Evolutionary conservation across 2,329 filamentous ascomycete genomes (phyloP).

Genomic region (Sclerotinia nivalis): DNA sequence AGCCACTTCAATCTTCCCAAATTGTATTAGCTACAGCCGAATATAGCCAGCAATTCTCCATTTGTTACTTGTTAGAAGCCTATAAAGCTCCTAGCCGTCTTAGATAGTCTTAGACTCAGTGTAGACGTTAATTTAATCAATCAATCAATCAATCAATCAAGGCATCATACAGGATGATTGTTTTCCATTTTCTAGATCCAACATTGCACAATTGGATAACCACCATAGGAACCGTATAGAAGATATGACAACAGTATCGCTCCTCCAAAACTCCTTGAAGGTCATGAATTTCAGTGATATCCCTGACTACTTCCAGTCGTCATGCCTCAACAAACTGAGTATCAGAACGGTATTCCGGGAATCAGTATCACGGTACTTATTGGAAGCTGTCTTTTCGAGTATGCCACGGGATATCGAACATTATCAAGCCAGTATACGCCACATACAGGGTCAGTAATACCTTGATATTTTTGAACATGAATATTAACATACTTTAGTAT

Average conservation of each 20-base stretch:
- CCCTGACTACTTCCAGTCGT: background rate
- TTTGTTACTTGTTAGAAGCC: no score
- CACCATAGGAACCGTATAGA: background rate
- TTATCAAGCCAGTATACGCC: background rate
- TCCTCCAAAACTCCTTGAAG: background rate
- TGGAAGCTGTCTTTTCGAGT: background rate
- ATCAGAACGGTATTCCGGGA: background rate
- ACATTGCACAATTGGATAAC: background rate
- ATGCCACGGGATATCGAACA: background rate
- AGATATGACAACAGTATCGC: background rate
- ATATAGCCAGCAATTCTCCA: no score
- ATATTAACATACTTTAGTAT: background rate
- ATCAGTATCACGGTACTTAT: background rate
- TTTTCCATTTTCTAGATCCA: background rate
- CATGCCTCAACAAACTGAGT: background rate
- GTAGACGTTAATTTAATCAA: no score
- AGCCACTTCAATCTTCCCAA: no score
- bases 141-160: no score
- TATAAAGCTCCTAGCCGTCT: no score
- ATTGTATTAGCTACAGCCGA: no score
- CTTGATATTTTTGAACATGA: background rate
- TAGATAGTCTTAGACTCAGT: no score
- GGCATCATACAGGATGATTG: background rate
- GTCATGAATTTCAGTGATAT: background rate
- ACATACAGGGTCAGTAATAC: background rate